Evolutionary conservation across 2,329 filamentous ascomycete species (phyloP).

Genomic region (Chlorencoelia australis): DNA sequence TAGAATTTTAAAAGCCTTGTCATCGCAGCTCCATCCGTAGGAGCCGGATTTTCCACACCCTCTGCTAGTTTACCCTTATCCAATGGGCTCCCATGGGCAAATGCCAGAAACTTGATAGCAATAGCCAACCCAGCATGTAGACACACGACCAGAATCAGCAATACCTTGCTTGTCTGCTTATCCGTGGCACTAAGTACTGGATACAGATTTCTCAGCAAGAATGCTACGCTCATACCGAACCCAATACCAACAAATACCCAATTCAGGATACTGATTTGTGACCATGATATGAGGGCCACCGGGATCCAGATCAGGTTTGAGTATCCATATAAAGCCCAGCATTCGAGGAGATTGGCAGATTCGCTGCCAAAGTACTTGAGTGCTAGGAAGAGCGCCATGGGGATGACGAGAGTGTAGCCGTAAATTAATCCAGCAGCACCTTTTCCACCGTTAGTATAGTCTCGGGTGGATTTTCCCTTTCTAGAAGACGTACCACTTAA

Average conservation of each 20-base stretch:
- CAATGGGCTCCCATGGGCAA: constrained; percentile 64
- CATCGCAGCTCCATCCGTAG: too few relatives aligned
- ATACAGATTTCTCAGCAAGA: constrained; percentile 77
- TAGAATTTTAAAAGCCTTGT: too few relatives aligned
- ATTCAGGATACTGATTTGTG: constrained; percentile 75
- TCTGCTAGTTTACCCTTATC: constrained; percentile 10
- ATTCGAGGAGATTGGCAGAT: constrained; percentile 86
- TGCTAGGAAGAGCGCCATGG: constrained; percentile 74
- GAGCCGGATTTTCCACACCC: too few relatives aligned
- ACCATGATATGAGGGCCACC: constrained; percentile 87
- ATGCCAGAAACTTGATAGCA: constrained; percentile 95
- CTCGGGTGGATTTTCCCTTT: too few relatives aligned
- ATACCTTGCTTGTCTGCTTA: constrained; percentile 77
- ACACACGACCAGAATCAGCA: constrained; percentile 73
- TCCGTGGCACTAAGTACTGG: constrained; percentile 91
- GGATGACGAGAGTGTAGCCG: constrained; percentile 85
- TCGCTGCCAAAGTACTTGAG: constrained; percentile 94
- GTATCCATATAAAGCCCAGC: constrained; percentile 93
- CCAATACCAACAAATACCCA: constrained; percentile 87
- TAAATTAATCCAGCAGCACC: constrained; percentile 87
- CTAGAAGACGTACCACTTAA: constrained; percentile 53
- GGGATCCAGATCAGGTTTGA: constrained; percentile 95
- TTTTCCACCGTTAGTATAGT: constrained; percentile 22
- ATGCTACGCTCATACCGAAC: constrained; percentile 71
- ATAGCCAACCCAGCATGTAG: constrained; percentile 85